These are phyloP conservation scores for Scedosporium dehoogii DNA, from an alignment of 2,329 filamentous ascomycete genomes.

Conservation along the genomic window DNA sequence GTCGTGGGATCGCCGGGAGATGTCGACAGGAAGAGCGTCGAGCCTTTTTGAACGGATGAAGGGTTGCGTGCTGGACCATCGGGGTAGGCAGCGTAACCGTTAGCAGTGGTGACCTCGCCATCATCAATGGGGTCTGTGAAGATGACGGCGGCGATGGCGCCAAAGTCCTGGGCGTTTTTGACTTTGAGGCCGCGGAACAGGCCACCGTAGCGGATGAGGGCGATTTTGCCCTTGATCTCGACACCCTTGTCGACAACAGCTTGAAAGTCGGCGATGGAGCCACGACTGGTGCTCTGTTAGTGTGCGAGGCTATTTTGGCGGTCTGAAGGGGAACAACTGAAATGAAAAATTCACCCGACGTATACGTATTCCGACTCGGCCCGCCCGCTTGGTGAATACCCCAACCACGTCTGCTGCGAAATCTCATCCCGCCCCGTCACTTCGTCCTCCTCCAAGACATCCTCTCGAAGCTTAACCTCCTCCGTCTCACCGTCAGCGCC, in stretches of 20 bases:
- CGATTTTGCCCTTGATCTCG: conserved; percentile 66
- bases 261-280: conserved; percentile 64
- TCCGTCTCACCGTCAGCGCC: conserved; percentile 37
- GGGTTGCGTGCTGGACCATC: conserved; percentile 66
- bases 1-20: conserved; percentile 63
- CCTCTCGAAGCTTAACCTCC: conserved; percentile 61
- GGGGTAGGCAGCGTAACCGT: conserved; percentile 64
- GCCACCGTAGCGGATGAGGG: conserved; percentile 64
- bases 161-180: conserved; percentile 66
- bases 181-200: conserved; percentile 76
- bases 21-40: conserved; percentile 58
- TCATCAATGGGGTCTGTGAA: conserved; percentile 45
- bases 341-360: conserved; percentile 43
- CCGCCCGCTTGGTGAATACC: conserved; percentile 71
- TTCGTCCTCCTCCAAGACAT: conserved; percentile 62
- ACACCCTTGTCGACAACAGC: conserved; percentile 60
- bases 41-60: conserved; percentile 69
- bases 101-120: conserved; percentile 61
- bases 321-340: neutral
- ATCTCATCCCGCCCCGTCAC: conserved; percentile 54
- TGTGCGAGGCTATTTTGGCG: neutral
- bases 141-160: conserved; percentile 47
- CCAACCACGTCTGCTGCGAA: conserved; percentile 70
- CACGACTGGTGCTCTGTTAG: conserved; percentile 29
- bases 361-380: conserved; percentile 68